These are phyloP conservation scores for Hondaea fermentalgiana DNA, from an alignment of 108 stramenopile species.

Conservation along the genomic window DNA sequence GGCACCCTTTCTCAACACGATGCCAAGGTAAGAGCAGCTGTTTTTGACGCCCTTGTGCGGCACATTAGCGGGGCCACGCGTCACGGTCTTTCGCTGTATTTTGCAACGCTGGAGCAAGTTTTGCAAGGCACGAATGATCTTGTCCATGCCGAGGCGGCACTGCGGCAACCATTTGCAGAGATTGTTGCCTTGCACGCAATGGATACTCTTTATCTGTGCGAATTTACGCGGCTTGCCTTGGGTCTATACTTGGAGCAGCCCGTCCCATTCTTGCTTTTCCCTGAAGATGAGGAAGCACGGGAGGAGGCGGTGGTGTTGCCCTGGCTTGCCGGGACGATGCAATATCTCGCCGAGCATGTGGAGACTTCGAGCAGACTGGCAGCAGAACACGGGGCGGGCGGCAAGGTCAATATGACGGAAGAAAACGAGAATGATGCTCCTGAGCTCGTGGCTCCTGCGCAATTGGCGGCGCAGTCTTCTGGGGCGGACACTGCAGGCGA, in stretches of 20 bases:
- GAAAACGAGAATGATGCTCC: too few relatives aligned
- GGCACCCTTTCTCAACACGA: background rate
- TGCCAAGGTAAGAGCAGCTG: background rate
- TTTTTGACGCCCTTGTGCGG: background rate
- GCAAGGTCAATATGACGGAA: too few relatives aligned
- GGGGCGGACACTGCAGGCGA: background rate
- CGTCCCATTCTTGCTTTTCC: background rate
- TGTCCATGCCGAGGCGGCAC: background rate
- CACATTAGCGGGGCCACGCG: background rate
- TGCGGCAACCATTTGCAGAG: background rate
- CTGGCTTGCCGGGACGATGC: background rate
- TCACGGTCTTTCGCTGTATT: background rate
- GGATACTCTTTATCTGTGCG: background rate
- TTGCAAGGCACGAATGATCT: background rate
- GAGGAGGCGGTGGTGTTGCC: background rate
- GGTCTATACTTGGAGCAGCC: background rate
- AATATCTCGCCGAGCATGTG: background rate
- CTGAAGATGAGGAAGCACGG: background rate
- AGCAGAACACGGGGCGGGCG: too few relatives aligned
- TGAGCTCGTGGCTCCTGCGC: too few relatives aligned
- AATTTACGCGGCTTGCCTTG: background rate
- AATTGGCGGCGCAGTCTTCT: background rate
- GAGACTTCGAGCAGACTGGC: too few relatives aligned
- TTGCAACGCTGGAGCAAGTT: background rate
- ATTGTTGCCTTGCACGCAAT: background rate